Conservation (phyloP, 768 basidiomycete genomes). For the Harrya chromipes region DNA sequence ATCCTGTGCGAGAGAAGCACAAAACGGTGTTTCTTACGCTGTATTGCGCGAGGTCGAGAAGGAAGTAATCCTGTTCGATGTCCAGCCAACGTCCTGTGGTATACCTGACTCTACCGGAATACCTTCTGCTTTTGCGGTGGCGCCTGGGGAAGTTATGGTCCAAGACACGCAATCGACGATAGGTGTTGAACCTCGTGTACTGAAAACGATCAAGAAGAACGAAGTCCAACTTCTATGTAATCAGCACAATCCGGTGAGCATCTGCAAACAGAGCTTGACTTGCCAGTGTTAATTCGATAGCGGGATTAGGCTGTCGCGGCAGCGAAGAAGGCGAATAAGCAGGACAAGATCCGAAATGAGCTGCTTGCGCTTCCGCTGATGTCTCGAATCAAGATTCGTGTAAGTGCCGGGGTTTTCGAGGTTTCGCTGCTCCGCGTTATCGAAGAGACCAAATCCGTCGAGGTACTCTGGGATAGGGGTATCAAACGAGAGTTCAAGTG, state of each 20-base stretch:
- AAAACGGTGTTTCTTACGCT: slow-evolving; percentile 53
- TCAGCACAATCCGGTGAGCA: slow-evolving; percentile 87
- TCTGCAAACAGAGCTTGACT: background rate
- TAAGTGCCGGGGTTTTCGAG: slow-evolving; percentile 82
- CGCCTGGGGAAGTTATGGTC: background rate
- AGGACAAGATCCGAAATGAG: slow-evolving; percentile 68
- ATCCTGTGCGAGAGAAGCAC: slow-evolving; percentile 69
- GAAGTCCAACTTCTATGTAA: slow-evolving; percentile 77
- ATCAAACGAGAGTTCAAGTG: slow-evolving; percentile 78
- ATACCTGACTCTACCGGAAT: slow-evolving; percentile 2
- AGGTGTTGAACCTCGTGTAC: slow-evolving; percentile 30
- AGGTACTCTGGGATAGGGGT: slow-evolving; percentile 79
- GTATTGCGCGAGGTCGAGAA: slow-evolving; percentile 74
- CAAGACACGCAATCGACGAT: slow-evolving; percentile 4
- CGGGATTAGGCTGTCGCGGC: slow-evolving; percentile 62
- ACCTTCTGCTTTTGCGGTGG: background rate
- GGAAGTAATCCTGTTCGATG: slow-evolving; percentile 67
- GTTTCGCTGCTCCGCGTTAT: slow-evolving; percentile 73
- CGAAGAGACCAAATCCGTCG: slow-evolving; percentile 66
- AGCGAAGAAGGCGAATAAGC: slow-evolving; percentile 70
- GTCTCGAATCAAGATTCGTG: slow-evolving; percentile 80
- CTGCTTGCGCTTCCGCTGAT: slow-evolving; percentile 67
- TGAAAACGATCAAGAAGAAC: slow-evolving; percentile 71
- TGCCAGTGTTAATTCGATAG: background rate
- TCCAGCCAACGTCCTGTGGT: slow-evolving; percentile 16